Conservation (phyloP, 2,329 filamentous ascomycete genomes). For the Ceratocystis eucalypticola region DNA sequence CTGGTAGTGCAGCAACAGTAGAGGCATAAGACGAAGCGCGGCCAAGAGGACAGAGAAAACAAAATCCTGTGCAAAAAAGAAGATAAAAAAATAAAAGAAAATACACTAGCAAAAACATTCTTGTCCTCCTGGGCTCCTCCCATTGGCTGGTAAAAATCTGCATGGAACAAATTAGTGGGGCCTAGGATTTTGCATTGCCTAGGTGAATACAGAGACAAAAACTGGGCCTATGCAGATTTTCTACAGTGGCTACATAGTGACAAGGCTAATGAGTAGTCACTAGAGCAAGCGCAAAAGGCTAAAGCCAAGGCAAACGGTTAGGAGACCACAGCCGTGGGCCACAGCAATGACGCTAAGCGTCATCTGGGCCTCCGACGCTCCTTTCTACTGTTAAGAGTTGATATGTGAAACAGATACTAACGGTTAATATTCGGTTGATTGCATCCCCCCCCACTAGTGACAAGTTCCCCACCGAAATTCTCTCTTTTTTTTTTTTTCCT, state of each 20-base stretch:
- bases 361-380: neutral
- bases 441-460: neutral
- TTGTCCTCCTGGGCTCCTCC: neutral
- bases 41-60: neutral
- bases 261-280: neutral
- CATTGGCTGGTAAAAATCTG: neutral
- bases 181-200: neutral
- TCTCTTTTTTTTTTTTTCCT: slow-evolving; percentile 4
- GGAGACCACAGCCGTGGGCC: too few relatives aligned
- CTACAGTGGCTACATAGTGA: neutral
- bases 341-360: neutral
- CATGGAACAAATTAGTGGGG: neutral
- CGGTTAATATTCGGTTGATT: neutral
- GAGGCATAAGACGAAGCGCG: neutral
- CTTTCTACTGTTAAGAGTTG: neutral
- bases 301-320: too few relatives aligned
- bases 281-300: neutral
- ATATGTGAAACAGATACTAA: neutral
- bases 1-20: neutral
- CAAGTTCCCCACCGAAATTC: neutral
- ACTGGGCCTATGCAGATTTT: neutral
- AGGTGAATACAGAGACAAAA: neutral
- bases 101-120: too few relatives aligned
- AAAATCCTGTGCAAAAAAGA: neutral
- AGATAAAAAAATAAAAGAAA: neutral